Conservation (phyloP, 495 filamentous ascomycete genomes). For the Tuber indicum region DNA sequence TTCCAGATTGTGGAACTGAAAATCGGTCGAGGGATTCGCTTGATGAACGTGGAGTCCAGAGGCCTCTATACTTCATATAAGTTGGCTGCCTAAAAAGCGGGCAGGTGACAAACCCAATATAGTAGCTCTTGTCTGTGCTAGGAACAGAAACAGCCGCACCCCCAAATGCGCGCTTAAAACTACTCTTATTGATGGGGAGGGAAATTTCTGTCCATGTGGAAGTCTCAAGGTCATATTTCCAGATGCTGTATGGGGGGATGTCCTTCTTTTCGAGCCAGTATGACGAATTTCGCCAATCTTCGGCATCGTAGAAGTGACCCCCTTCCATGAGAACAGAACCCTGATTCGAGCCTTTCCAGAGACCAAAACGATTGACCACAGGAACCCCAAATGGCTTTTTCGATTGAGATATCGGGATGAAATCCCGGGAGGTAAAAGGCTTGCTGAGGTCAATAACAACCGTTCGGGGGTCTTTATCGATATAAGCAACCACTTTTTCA, state of each 20-base stretch:
- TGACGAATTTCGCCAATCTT: slow-evolving; percentile 18
- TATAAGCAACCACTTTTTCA: neutral
- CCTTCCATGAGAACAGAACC: slow-evolving; percentile 17
- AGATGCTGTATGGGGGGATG: slow-evolving; percentile 23
- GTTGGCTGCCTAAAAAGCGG: neutral
- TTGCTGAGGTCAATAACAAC: slow-evolving; percentile 14
- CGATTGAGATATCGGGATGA: slow-evolving; percentile 3
- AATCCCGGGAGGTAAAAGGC: slow-evolving; percentile 9
- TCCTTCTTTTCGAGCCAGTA: slow-evolving; percentile 7
- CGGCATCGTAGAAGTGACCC: slow-evolving; percentile 18
- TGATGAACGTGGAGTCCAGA: slow-evolving; percentile 12
- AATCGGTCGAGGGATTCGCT: neutral
- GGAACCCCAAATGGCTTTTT: slow-evolving; percentile 14
- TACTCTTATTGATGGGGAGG: neutral
- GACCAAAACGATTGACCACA: slow-evolving; percentile 13
- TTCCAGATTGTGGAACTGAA: slow-evolving; percentile 11
- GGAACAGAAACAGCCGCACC: slow-evolving; percentile 17
- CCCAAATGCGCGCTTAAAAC: slow-evolving; percentile 9
- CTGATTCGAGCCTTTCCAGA: slow-evolving; percentile 17
- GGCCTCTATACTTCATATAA: slow-evolving; percentile 5
- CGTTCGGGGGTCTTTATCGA: slow-evolving; percentile 20
- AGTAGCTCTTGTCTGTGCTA: slow-evolving; percentile 12
- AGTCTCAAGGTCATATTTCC: slow-evolving; percentile 14
- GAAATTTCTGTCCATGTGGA: slow-evolving; percentile 8
- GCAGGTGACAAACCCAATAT: slow-evolving; percentile 15